phyloP scores from a whole-genome alignment of 305 asterid genomes.

The Fraxinus sp. region DNA sequence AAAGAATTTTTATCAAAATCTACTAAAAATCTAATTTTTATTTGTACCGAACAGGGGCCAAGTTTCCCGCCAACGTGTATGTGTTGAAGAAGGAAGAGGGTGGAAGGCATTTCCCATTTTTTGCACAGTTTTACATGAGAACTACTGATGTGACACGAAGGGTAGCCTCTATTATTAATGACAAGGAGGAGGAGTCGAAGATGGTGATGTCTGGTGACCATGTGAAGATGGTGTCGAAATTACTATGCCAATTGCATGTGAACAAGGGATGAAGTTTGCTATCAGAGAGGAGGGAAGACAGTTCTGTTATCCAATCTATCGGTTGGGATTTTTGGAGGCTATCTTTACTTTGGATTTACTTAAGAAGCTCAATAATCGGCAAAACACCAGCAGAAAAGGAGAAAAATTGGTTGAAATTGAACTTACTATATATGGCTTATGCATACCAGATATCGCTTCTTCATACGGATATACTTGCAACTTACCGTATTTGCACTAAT shows the following conservation, averaged over 20 bases:
- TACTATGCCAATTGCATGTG: conserved; percentile 50
- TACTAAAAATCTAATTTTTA: no score
- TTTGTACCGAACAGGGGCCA: not conserved
- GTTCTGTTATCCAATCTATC: conserved; percentile 42
- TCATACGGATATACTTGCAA: no score
- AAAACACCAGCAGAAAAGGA: no score
- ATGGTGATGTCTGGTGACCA: conserved; percentile 63
- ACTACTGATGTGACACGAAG: conserved; percentile 53
- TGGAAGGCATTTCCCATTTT: conserved; percentile 55
- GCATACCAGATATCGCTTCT: no score
- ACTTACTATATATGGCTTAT: no score
- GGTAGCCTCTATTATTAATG: conserved; percentile 43
- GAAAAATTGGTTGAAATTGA: no score
- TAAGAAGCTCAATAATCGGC: no score
- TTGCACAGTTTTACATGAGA: conserved; percentile 58
- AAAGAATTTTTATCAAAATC: not conserved
- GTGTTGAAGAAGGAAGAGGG: conserved; percentile 60
- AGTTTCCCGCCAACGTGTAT: conserved; percentile 37
- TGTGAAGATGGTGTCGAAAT: conserved; percentile 60
- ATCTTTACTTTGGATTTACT: no score
- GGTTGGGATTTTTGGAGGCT: no score
- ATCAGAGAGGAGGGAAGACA: conserved; percentile 59
- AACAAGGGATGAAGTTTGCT: conserved; percentile 59
- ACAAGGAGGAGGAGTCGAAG: conserved; percentile 55
- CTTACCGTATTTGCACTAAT: no score